Evolutionary conservation across 177 flowering plant species (phyloP), one percentile per base, ranked within the genome.

Genomic region (Tripterygium wilfordii): DNA sequence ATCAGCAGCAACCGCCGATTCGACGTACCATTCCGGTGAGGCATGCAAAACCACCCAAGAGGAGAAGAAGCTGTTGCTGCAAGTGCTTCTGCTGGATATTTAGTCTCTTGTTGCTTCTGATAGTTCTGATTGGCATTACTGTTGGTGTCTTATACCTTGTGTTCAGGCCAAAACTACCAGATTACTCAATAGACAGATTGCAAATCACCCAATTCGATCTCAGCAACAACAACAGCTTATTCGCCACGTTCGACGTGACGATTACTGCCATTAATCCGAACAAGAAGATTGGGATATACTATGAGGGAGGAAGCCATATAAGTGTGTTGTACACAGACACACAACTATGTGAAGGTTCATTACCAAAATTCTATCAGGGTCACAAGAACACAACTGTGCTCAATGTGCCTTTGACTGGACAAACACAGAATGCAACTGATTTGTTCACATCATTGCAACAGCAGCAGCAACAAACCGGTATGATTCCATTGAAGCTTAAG

Each of bases 361-460:
- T 84, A 52, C 98, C 98, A 0, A 60, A 47, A 22, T 92, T 92
- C 70, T 92, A 89, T 51, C 98, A 92, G 58, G 96, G 96, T 6
- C 96, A 92, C 39, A 35, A 53, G 50, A 92, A 92, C 72, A 86
- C 88, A 1, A 92, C 98, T 0, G 64, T 66, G 18, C 56, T 92
- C 4, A 35, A 63, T 24, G 58, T 92, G 25, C 17, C 53, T 0
- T 20, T 92, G 57, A 45, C 75, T 0, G 98, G 98, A 6, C 67
- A 66, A 31, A 72, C 76, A 0, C 35, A 54, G 44, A 51, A 86
- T 30, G 97, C 75, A 0, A 56, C 52, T n/a, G 65, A 21, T 0
- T 26, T 92, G 49, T 5, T 70, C 87, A 27, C 54, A 1, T 24
- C 62, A 17, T 14, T 83, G 42, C 53, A 54, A 42, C 47, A 65